Conservation (phyloP, 257 asterid genomes). For the Lycium barbarum region DNA sequence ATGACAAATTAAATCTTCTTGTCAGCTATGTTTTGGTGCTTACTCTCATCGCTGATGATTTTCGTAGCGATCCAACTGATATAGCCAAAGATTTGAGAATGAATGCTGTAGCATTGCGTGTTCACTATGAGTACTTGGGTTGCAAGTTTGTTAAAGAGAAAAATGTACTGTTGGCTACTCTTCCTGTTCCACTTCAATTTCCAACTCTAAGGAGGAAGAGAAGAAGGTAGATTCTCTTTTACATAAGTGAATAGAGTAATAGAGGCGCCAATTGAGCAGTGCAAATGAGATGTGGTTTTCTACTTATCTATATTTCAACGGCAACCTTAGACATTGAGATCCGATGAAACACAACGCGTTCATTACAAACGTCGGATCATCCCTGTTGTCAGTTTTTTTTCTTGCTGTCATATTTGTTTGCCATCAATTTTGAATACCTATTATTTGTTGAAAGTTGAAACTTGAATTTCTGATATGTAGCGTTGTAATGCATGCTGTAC, state of each 20-base stretch:
- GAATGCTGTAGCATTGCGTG: slow-evolving; percentile 45
- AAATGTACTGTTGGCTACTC: slow-evolving; percentile 53
- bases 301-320: not conserved
- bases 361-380: not conserved
- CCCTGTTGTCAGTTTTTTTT: not conserved
- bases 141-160: slow-evolving; percentile 75
- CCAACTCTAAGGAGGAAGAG: slow-evolving; percentile 47
- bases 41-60: slow-evolving; percentile 72
- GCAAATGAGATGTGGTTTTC: not conserved
- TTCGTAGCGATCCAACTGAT: slow-evolving; percentile 65
- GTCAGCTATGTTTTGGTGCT: slow-evolving; percentile 79
- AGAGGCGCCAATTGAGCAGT: not conserved
- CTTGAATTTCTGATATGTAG: not conserved
- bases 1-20: slow-evolving; percentile 61
- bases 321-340: not conserved
- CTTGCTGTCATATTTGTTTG: not conserved
- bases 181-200: slow-evolving; percentile 75
- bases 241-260: not conserved
- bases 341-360: not conserved
- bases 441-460: not conserved
- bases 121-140: slow-evolving; percentile 66
- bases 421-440: not conserved
- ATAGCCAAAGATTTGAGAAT: slow-evolving; percentile 83
- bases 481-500: not conserved
- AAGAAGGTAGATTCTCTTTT: slow-evolving; percentile 32